Conservation (phyloP, 2,329 filamentous ascomycete species). For the Myriosclerotinia curreyana region DNA sequence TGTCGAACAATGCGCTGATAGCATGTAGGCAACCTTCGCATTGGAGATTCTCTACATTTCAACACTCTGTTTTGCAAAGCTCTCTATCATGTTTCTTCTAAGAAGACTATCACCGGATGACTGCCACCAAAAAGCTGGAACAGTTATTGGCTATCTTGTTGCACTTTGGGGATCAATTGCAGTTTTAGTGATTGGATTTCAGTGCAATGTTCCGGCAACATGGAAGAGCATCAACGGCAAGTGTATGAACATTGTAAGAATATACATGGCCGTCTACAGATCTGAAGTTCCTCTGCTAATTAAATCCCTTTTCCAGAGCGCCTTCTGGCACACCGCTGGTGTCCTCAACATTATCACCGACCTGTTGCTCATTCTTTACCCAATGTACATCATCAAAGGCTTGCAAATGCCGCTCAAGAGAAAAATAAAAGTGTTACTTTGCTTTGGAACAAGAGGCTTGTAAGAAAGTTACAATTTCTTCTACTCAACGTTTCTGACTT, state of each 20-base stretch:
- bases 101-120: background rate
- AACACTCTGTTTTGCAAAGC: conserved; percentile 1
- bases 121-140: background rate
- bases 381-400: background rate
- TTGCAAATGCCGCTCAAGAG: background rate
- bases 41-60: background rate
- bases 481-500: background rate
- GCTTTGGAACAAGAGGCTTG: conserved; percentile 7
- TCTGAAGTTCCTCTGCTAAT: too few relatives aligned
- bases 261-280: too few relatives aligned
- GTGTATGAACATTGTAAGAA: conserved; percentile 5
- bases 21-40: background rate
- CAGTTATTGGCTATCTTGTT: background rate
- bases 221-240: background rate
- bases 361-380: background rate
- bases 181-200: background rate
- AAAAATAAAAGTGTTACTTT: background rate
- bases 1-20: background rate
- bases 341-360: conserved; percentile 5
- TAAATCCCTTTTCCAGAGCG: background rate
- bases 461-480: background rate
- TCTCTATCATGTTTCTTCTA: conserved; percentile 1
- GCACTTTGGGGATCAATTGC: background rate
- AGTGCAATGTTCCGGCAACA: background rate
- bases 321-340: background rate